Conservation (phyloP, 2,329 filamentous ascomycete species). For the Cytospora mali region DNA sequence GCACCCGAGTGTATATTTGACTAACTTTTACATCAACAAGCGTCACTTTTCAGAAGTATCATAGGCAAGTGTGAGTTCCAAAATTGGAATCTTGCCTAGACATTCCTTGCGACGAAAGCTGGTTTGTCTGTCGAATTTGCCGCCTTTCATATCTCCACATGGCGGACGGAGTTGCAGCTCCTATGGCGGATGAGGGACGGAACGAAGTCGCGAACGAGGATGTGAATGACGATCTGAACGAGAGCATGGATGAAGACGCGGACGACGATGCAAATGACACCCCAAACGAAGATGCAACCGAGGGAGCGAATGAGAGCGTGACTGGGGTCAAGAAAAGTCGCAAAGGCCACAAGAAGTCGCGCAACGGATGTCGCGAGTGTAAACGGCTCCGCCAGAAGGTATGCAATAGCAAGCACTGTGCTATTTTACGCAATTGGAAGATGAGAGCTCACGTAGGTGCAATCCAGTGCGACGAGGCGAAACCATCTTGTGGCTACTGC, state of each 20-base stretch:
- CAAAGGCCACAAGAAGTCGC: neutral
- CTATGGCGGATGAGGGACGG: neutral
- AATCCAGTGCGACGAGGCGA: neutral
- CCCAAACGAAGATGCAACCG: neutral
- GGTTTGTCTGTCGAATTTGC: neutral
- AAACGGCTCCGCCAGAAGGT: neutral
- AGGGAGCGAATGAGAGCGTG: neutral
- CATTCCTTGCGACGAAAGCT: neutral
- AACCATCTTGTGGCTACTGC: neutral
- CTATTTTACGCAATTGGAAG: neutral
- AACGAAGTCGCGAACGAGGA: neutral
- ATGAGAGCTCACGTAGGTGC: neutral
- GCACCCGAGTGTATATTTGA: neutral
- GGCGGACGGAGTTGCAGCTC: neutral
- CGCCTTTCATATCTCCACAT: neutral
- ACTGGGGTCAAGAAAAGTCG: neutral
- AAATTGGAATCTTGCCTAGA: neutral
- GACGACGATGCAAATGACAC: neutral
- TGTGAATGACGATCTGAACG: neutral
- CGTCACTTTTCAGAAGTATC: neutral
- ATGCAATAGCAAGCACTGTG: neutral
- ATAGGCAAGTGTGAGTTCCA: neutral
- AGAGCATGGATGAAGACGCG: neutral
- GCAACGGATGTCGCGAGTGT: neutral
- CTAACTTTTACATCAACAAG: neutral